phyloP scores from a whole-genome alignment of 371 early-diverging fungal genomes.

The Circinella umbellata region DNA sequence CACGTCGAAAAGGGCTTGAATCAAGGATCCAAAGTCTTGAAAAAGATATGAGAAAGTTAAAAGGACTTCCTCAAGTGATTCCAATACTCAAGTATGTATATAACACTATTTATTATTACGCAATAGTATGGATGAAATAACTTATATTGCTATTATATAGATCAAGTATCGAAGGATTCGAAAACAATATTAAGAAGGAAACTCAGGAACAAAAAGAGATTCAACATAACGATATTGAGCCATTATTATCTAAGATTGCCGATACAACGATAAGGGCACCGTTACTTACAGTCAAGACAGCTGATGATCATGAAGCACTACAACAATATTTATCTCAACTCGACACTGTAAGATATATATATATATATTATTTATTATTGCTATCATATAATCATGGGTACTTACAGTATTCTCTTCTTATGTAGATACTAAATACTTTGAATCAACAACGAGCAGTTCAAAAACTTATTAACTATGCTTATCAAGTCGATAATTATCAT shows the following conservation, averaged over 20 bases:
- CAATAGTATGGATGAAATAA: neutral
- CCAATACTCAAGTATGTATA: slow-evolving; percentile 11
- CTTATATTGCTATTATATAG: neutral
- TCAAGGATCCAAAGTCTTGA: slow-evolving; percentile 10
- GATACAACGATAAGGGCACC: neutral
- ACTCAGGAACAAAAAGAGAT: slow-evolving; percentile 1
- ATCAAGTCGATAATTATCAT: slow-evolving; percentile 3
- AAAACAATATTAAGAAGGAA: neutral
- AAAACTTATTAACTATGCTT: slow-evolving; percentile 11
- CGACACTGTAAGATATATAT: slow-evolving; percentile 10
- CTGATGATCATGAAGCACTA: neutral
- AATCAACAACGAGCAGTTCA: slow-evolving; percentile 6
- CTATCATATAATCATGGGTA: neutral
- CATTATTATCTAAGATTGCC: neutral
- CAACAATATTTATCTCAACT: neutral
- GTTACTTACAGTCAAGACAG: neutral
- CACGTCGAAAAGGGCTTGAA: neutral
- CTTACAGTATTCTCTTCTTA: no score
- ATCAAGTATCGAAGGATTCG: neutral
- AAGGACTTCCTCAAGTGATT: slow-evolving; percentile 15
- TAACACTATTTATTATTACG: neutral
- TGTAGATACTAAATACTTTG: neutral
- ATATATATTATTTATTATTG: no score
- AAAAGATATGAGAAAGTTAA: slow-evolving; percentile 12
- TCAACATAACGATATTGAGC: slow-evolving; percentile 3